These are phyloP conservation scores for Botrytis aclada DNA, from an alignment of 2,329 filamentous ascomycete genomes.

Conservation along the genomic window DNA sequence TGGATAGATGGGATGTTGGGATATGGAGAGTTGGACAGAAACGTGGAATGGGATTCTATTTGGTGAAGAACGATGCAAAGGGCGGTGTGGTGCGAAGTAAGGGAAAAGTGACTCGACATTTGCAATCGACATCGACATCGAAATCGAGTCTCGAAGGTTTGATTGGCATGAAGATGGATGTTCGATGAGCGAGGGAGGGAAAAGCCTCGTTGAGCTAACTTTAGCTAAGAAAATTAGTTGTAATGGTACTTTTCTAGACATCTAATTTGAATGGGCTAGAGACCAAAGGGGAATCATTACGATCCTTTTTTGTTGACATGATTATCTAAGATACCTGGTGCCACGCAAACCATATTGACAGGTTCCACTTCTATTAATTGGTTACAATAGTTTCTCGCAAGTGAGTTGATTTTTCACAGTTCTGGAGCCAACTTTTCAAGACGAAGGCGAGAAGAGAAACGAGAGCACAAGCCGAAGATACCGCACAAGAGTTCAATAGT, in stretches of 20 bases:
- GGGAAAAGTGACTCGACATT: not conserved
- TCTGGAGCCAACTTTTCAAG: not conserved
- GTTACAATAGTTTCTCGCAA: not conserved
- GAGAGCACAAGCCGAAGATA: not conserved
- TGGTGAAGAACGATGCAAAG: not conserved
- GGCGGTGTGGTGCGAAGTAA: conserved; percentile 1
- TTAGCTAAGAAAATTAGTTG: not conserved
- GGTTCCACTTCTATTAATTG: conserved; percentile 1
- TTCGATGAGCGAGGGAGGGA: not conserved
- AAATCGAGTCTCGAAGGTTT: not conserved
- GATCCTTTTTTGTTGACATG: not conserved
- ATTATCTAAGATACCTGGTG: not conserved
- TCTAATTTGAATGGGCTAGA: not conserved
- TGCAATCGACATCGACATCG: not conserved
- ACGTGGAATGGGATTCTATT: not conserved
- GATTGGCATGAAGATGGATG: not conserved
- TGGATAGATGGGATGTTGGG: not conserved
- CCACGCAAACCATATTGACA: conserved; percentile 2
- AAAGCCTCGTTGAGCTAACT: conserved; percentile 2
- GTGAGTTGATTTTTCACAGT: not conserved
- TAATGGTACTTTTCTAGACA: not conserved
- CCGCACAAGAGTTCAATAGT: not conserved
- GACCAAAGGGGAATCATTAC: not conserved
- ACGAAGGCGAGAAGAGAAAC: not conserved
- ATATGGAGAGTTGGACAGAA: not conserved